Percentiles rank a stretch among this genome's conserved stretches.
phyloP scores from a whole-genome alignment of 176 grass and related monocot species.

The Triticum timopheevii region DNA sequence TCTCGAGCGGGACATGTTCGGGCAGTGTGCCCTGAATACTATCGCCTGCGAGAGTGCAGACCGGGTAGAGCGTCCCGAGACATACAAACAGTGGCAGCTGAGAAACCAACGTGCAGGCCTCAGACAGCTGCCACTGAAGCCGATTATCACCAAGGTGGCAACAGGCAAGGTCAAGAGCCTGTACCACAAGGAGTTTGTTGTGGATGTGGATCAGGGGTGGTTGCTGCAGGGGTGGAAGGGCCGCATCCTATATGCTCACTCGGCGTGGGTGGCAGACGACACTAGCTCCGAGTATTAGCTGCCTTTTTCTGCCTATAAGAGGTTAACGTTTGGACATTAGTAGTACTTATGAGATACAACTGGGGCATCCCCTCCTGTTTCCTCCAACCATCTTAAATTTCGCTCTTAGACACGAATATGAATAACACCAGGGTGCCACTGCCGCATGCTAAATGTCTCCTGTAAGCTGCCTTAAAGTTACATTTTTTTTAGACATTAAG shows the following conservation, averaged over 20 bases:
- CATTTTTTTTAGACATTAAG: not conserved
- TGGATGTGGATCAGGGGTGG: constrained; percentile 45
- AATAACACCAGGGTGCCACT: not conserved
- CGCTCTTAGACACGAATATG: not conserved
- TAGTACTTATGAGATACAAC: not conserved
- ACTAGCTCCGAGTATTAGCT: not conserved
- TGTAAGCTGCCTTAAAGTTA: not conserved
- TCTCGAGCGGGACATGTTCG: constrained; percentile 41
- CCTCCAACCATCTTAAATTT: not conserved
- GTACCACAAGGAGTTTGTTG: constrained; percentile 55
- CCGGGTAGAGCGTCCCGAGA: constrained; percentile 46
- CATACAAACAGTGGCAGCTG: constrained; percentile 55
- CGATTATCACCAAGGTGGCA: constrained; percentile 6
- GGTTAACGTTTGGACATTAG: not conserved
- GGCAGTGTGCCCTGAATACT: constrained; percentile 35
- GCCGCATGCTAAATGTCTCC: not conserved
- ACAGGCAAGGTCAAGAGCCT: constrained; percentile 36
- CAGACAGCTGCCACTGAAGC: constrained; percentile 45
- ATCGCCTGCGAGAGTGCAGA: constrained; percentile 45
- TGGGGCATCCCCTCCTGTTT: not conserved
- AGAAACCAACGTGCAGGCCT: constrained; percentile 41
- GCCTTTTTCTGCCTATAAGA: not conserved
- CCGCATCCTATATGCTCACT: constrained; percentile 39
- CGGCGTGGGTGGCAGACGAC: constrained; percentile 36
- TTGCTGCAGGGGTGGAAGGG: constrained; percentile 63